Evolutionary conservation across 148 eudicot genomes (phyloP), one percentile per base, ranked within the genome.

Genomic region (Silene conica): DNA sequence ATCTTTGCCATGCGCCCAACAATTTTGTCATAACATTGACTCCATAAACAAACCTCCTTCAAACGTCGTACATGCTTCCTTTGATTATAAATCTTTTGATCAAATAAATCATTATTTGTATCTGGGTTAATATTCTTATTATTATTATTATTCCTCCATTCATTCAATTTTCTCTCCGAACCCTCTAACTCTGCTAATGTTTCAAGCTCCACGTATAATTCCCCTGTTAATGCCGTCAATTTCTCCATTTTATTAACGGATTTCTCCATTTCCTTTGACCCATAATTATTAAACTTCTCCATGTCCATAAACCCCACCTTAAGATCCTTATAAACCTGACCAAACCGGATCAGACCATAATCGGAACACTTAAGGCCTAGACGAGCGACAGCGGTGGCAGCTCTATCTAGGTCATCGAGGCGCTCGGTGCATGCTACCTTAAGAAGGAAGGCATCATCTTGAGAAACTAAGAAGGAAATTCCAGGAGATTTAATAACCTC

Each of bases 331-430:
- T 87, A 90, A 2, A 87, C 76, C 7, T 85, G 73, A 14, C 82
- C 86, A 64, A 93, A 91, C 8, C 86, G 65, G 2, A 75, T 55
- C 20, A 91, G 77, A n/a, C 80, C 84, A 20, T 73, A 76, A 41
- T 88, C 91, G 0, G 83, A 65, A 73, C 97, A 93, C 63, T 84
- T 87, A 0, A 69, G 70, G 15, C 94, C 95, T 1, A 93, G 68
- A 0, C 91, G 72, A 0, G 87, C 73, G 2, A 93, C 90, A 5
- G 79, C 80, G 2, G 5, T 26, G 0, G 97, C 98, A 0, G 84
- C 86, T 3, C 73, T 83, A 21, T 91, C 98, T 9, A 93, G 84
- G 23, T 91, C 98, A 73, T 90, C 98, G 16, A 93, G 88, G 64
- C 81, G 81, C 78, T 93, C 98, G 0, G 97, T 87, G 5, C 95